Conservation (phyloP, 768 basidiomycete species). For the Tricholoma sp. region DNA sequence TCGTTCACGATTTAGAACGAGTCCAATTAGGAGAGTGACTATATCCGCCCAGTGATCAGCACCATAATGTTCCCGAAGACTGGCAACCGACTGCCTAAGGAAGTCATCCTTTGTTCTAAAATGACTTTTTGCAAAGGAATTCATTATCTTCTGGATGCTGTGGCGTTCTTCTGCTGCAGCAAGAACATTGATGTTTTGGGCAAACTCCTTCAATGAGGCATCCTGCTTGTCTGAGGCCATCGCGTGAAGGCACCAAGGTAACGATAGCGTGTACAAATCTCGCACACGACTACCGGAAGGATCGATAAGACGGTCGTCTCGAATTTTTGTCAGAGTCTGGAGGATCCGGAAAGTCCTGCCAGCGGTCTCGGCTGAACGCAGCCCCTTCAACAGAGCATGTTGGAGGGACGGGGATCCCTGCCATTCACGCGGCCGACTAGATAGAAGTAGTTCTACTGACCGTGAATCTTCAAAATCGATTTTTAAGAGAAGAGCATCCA, state of each 20-base stretch:
- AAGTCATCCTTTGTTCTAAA: constrained; percentile 95
- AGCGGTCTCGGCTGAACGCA: constrained; percentile 74
- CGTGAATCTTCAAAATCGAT: constrained; percentile 66
- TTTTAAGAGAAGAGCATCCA: constrained; percentile 60
- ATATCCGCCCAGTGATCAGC: constrained; percentile 73
- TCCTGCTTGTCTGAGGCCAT: constrained; percentile 64
- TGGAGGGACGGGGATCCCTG: constrained; percentile 60
- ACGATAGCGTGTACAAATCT: constrained; percentile 73
- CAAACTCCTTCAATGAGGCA: constrained; percentile 60
- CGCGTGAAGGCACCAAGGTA: constrained; percentile 88
- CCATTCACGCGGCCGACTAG: constrained; percentile 72
- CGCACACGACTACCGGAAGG: constrained; percentile 64
- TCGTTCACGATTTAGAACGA: constrained; percentile 75
- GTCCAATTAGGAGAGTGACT: constrained; percentile 78
- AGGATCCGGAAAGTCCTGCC: constrained; percentile 65
- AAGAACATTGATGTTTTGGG: constrained; percentile 64
- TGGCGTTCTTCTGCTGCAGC: constrained; percentile 68
- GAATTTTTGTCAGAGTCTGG: constrained; percentile 52
- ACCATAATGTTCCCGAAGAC: constrained; percentile 82
- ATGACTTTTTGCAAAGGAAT: constrained; percentile 77
- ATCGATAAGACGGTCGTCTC: constrained; percentile 67
- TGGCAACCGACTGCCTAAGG: constrained; percentile 80
- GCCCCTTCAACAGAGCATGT: constrained; percentile 63
- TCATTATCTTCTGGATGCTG: constrained; percentile 87
- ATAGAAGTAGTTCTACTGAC: constrained; percentile 65